phyloP scores from a whole-genome alignment of 306 rosid species.

The Quercus mongolica region DNA sequence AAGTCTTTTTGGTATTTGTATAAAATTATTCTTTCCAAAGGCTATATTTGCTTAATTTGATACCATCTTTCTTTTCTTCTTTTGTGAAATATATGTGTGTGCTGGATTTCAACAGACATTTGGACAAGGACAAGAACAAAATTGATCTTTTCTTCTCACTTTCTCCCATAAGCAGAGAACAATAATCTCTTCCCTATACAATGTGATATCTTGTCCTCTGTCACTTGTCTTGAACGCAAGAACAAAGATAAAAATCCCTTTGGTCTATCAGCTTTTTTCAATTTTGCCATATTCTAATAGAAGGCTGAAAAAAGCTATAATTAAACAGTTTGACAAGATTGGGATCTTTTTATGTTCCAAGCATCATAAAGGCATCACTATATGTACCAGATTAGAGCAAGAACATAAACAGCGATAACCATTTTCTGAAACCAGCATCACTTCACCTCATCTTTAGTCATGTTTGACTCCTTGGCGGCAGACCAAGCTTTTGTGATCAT shows the following conservation, averaged over 20 bases:
- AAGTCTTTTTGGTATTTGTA: no score
- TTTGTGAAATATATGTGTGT: no score
- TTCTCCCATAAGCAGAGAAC: neutral
- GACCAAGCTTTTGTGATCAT: slow-evolving; percentile 99
- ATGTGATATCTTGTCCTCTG: neutral
- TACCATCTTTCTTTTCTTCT: neutral
- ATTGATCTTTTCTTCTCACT: neutral
- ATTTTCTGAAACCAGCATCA: slow-evolving; percentile 8
- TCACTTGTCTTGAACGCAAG: neutral
- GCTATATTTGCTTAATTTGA: neutral
- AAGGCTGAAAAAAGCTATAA: neutral
- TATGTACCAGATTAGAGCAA: neutral
- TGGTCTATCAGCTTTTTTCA: neutral
- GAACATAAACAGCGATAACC: slow-evolving; percentile 3
- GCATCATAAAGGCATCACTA: neutral
- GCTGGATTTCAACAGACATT: neutral
- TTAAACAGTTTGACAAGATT: neutral
- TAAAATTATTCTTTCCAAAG: neutral
- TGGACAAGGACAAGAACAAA: neutral
- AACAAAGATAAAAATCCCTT: neutral
- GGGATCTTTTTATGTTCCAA: neutral
- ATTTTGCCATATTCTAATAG: neutral
- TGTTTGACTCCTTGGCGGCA: slow-evolving; percentile 82
- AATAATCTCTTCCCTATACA: neutral
- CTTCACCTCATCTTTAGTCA: slow-evolving; percentile 83